These are phyloP conservation scores for Orbilia javanica DNA, from an alignment of 2,329 filamentous ascomycete species.

Conservation along the genomic window DNA sequence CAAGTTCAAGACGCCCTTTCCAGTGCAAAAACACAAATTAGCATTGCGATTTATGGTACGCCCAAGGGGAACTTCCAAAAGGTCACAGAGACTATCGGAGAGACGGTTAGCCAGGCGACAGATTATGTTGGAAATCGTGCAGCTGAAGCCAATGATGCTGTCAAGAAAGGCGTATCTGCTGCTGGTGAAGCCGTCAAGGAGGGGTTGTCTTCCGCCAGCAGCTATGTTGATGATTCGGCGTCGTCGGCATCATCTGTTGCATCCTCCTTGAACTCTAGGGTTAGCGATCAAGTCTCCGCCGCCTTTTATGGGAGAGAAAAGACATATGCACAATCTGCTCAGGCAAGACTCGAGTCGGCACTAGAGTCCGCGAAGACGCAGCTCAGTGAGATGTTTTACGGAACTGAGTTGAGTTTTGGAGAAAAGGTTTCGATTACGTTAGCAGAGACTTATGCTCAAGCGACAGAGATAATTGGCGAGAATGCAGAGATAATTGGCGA, in stretches of 20 bases:
- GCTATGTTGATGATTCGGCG: slow-evolving; percentile 50
- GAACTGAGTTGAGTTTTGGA: slow-evolving; percentile 48
- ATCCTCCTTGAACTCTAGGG: slow-evolving; percentile 44
- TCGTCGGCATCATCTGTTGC: slow-evolving; percentile 48
- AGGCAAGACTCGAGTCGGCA: slow-evolving; percentile 46
- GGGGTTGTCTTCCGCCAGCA: slow-evolving; percentile 37
- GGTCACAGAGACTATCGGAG: slow-evolving; percentile 63
- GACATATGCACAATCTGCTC: slow-evolving; percentile 41
- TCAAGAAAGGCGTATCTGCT: slow-evolving; percentile 39
- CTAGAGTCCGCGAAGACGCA: slow-evolving; percentile 59
- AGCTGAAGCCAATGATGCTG: slow-evolving; percentile 58
- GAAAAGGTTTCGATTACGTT: slow-evolving; percentile 57
- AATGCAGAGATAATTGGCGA: slow-evolving; percentile 42
- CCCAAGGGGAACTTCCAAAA: slow-evolving; percentile 68
- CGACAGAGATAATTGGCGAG: slow-evolving; percentile 43
- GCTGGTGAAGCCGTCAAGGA: slow-evolving; percentile 48
- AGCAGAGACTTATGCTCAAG: slow-evolving; percentile 47
- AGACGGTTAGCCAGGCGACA: slow-evolving; percentile 39
- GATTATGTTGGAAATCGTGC: slow-evolving; percentile 65
- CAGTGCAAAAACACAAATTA: slow-evolving; percentile 68
- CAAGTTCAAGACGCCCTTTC: slow-evolving; percentile 70
- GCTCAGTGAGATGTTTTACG: slow-evolving; percentile 58
- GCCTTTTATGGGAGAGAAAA: slow-evolving; percentile 52
- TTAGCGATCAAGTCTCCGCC: slow-evolving; percentile 41
- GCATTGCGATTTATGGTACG: slow-evolving; percentile 71